Evolutionary conservation across 495 filamentous ascomycete species (phyloP), one percentile per base, ranked within the genome.

Genomic region (Tuber brumale): DNA sequence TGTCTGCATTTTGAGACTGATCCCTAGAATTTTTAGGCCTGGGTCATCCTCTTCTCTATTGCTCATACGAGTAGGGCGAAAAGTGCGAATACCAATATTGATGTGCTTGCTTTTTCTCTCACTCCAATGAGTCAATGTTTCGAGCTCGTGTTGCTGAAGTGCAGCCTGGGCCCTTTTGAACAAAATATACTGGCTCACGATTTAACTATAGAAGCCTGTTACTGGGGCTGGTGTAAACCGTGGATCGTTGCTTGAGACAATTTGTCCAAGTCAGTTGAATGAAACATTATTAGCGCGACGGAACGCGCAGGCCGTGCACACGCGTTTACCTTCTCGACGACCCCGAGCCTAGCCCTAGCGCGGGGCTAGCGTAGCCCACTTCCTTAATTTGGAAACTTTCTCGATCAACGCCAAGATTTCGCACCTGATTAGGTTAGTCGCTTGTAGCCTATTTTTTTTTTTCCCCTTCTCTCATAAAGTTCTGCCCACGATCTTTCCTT

Each of bases 341-440:
- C 57, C 45, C 21, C 31, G 70, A 44, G 76, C 78, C 78, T 80
- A 73, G 71, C 78, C 78, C 73, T 69, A 9, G 7, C 2, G 10
- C 48, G 75, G 44, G 72, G 75, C 42, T 51, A 12, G 69, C 71
- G 41, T 77, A 78, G 37, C 70, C 77, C 70, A 71, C 71, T 66
- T 66, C 14, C 57, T 66, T 19, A 66, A 35, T 66, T 66, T 31
- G 57, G 57, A 35, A 35, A 19, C 27, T 35, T 66, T 35, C 6
- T 66, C 57, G 57, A 7, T 73, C 23, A 71, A 42, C 70, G 77
- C 77, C 78, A 79, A 79, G 77, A 79, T 75, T 79, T 79, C 70
- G 27, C 8, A n/a, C 61, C n/a, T 44, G 35, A 19, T 43, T 72
- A 78, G 44, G 57, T 35, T 66, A 66, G 57, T 35, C 57, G 4